Evolutionary conservation across 345 rosid species (phyloP).

Genomic region (Aquilaria yunnanensis): DNA sequence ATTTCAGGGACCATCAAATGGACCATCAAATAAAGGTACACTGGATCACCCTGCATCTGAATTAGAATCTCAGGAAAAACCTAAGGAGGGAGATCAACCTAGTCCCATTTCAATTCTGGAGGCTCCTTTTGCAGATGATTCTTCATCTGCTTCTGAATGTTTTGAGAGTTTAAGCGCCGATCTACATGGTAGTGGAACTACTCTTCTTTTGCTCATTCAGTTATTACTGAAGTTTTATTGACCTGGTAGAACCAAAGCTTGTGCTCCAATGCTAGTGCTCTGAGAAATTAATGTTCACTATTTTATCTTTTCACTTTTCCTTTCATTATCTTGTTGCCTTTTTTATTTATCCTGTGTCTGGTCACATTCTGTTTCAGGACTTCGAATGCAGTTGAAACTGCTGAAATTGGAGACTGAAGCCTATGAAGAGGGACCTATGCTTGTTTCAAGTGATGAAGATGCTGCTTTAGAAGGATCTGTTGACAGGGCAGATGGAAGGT

Average conservation of each 20-base stretch:
- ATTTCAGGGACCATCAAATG: constrained; percentile 52
- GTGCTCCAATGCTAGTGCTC: too few species aligned
- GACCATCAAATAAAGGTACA: constrained; percentile 29
- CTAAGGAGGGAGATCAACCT: constrained; percentile 83
- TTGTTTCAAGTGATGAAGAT: constrained; percentile 61
- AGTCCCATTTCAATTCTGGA: constrained; percentile 87
- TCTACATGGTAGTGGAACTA: constrained; percentile 51
- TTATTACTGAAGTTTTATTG: too few species aligned
- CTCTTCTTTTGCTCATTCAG: too few species aligned
- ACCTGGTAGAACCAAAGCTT: too few species aligned
- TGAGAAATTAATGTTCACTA: too few species aligned
- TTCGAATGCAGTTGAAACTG: constrained; percentile 79
- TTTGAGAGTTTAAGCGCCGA: constrained; percentile 84
- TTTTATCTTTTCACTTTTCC: too few species aligned
- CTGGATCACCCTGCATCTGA: constrained; percentile 32
- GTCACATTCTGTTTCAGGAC: constrained; percentile 39
- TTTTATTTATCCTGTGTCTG: neutral
- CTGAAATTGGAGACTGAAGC: constrained; percentile 67
- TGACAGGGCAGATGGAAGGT: constrained; percentile 30
- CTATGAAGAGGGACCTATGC: constrained; percentile 49
- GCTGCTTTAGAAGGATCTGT: constrained; percentile 27
- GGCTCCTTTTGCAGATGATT: constrained; percentile 60
- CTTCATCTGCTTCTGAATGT: constrained; percentile 72
- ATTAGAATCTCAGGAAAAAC: constrained; percentile 40
- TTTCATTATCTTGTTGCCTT: too few species aligned